These are phyloP conservation scores for Aspergillus hiratsukae DNA, from an alignment of 2,329 filamentous ascomycete genomes.

Conservation along the genomic window DNA sequence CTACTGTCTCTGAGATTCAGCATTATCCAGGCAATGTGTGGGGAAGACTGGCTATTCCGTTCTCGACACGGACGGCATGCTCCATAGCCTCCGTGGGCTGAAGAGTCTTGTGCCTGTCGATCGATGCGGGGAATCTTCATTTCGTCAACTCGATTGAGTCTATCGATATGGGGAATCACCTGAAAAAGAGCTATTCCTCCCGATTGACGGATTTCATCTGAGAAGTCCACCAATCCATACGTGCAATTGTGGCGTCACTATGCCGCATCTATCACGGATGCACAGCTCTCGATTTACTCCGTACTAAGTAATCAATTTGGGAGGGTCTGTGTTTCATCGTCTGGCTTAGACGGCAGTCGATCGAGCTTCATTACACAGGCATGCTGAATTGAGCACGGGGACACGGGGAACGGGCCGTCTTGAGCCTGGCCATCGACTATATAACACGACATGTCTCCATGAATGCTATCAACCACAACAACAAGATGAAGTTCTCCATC, in stretches of 20 bases:
- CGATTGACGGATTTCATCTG: neutral
- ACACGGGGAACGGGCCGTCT: neutral
- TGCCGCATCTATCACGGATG: neutral
- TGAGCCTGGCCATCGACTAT: neutral
- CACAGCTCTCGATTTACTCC: too few relatives aligned
- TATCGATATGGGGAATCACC: neutral
- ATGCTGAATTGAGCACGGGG: neutral
- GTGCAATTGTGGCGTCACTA: neutral
- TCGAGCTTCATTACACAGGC: too few relatives aligned
- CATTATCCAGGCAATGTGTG: too few relatives aligned
- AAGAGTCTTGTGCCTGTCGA: neutral
- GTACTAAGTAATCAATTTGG: too few relatives aligned
- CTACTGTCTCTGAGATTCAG: too few relatives aligned
- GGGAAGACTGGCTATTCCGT: too few relatives aligned
- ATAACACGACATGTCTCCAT: neutral
- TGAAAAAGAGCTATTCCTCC: neutral
- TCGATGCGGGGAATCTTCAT: neutral
- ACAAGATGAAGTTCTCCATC: neutral
- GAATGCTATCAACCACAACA: neutral
- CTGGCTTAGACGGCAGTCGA: too few relatives aligned
- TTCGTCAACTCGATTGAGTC: neutral
- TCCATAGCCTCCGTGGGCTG: neutral
- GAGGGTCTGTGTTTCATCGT: too few relatives aligned
- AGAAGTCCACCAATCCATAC: neutral
- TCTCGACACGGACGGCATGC: neutral